Base-by-base conservation (phyloP, 139 green algal genomes). In the Micromonas commoda region DNA sequence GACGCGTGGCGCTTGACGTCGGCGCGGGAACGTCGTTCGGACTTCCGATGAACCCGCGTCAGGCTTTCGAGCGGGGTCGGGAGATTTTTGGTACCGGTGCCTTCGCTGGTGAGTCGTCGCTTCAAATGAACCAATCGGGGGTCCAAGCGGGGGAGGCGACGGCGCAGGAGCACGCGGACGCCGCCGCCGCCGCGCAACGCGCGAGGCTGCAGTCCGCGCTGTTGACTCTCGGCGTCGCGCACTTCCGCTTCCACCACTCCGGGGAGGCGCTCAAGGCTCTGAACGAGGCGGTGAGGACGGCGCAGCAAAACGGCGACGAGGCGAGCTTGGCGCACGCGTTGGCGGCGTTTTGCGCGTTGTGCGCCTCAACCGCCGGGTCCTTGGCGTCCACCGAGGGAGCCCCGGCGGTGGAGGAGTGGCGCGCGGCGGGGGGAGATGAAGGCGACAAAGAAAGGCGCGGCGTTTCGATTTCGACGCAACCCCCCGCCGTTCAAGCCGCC, bases 251-350 rank as follows among this genome's bases (percentile, higher is more conserved):
- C 29, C 32, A 23, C 2, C 68, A 75, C 38, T 20, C 19, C 21
- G 38, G 35, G 23, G 37, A 75, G 53, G 38, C 68, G 34, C 21
- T 61, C 37, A 35, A 33, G 21, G 68, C 68, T 23, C 29, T 75
- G 23, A 33, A 38, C 19, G 68, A 75, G 23, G 68, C 68, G 1
- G 38, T 61, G 37, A 2, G 68, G 19, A 61, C 26, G 37, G 68
- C 68, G 68, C 68, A 75, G 68, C 68, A 75, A 61, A 63, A 60
- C 53, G 68, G 37, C 19, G 68, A 75, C 29, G 68, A 75, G 38
- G 35, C n/a, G 3, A 21, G 37, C 1, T 31, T 75, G 20, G 68
- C 68, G 37, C 37, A 75, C 9, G 68, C 68, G 37, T 61, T 75
- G 20, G 45, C 45, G 45, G 45, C 45, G 45, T 57, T 57, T 16